Conservation (phyloP, 106 monocot species). For the Dendrobium chrysotoxum region DNA sequence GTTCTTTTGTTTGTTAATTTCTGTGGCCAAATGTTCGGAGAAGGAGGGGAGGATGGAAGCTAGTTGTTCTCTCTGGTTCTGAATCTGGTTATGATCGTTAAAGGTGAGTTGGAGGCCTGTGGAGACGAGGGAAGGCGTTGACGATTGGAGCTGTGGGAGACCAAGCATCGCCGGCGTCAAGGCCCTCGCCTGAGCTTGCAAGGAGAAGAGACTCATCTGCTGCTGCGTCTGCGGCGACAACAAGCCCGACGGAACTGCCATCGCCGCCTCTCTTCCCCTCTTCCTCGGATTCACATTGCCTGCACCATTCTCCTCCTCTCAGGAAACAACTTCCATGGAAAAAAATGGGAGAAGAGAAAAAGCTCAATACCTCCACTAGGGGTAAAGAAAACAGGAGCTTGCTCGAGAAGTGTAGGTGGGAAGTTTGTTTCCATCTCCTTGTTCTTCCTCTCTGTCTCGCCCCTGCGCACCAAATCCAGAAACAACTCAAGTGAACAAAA, state of each 20-base stretch:
- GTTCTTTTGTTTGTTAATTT: constrained; percentile 35
- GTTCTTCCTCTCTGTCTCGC: constrained; percentile 15
- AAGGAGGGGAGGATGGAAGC: background rate
- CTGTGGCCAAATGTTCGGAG: constrained; percentile 23
- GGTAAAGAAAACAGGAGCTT: constrained; percentile 11
- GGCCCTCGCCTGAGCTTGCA: background rate
- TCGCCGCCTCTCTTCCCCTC: constrained; percentile 25
- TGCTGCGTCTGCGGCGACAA: background rate
- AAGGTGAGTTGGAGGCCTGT: constrained; percentile 57
- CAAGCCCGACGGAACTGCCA: background rate
- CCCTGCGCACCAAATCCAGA: constrained; percentile 5
- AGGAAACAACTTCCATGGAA: background rate
- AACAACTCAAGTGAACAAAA: constrained; percentile 6
- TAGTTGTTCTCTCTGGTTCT: constrained; percentile 7
- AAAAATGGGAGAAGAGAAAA: background rate
- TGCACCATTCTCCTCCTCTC: background rate
- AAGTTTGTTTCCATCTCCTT: constrained; percentile 15
- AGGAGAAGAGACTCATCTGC: constrained; percentile 2
- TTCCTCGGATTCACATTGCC: constrained; percentile 25
- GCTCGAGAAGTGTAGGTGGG: constrained; percentile 15
- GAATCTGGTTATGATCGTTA: constrained; percentile 19
- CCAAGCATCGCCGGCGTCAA: background rate
- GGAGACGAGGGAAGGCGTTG: constrained; percentile 27
- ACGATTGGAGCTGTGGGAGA: constrained; percentile 12
- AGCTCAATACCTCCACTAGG: constrained; percentile 16